Percentiles rank a stretch among this genome's conserved stretches.
phyloP scores from a whole-genome alignment of 352 stramenopile species.

The Globisporangium cederbergense region DNA sequence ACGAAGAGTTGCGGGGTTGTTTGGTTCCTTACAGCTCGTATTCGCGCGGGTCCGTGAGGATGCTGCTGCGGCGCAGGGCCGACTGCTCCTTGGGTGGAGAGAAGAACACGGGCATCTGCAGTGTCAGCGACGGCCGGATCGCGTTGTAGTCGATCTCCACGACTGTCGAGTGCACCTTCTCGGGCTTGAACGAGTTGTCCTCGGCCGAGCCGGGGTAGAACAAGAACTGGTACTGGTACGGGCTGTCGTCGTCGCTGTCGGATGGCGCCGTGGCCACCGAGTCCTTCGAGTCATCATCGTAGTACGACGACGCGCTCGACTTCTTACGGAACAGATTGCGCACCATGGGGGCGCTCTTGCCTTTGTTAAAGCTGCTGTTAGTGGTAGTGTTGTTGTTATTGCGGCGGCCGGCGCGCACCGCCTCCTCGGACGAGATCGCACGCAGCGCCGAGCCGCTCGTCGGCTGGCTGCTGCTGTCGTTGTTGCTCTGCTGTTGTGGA shows the following conservation, averaged over 20 bases:
- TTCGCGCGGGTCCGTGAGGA: slow-evolving; percentile 45
- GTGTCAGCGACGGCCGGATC: slow-evolving; percentile 50
- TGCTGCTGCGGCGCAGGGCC: slow-evolving; percentile 39
- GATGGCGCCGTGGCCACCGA: slow-evolving; percentile 25
- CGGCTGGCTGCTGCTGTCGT: background rate
- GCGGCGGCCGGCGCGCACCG: slow-evolving; percentile 5
- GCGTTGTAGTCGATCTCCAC: slow-evolving; percentile 42
- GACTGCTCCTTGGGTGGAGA: slow-evolving; percentile 31
- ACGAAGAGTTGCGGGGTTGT: background rate
- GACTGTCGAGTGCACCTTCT: slow-evolving; percentile 30
- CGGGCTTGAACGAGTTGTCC: slow-evolving; percentile 46
- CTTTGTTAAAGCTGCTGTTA: background rate
- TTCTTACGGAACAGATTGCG: slow-evolving; percentile 28
- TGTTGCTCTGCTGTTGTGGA: background rate
- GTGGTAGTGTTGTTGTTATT: background rate
- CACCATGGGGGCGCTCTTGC: slow-evolving; percentile 1
- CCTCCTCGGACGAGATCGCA: slow-evolving; percentile 27
- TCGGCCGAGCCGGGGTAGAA: slow-evolving; percentile 64
- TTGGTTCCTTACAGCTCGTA: slow-evolving; percentile 48
- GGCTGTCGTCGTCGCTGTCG: slow-evolving; percentile 23
- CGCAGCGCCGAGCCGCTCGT: slow-evolving; percentile 17
- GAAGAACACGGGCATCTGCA: slow-evolving; percentile 73
- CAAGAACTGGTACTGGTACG: slow-evolving; percentile 37
- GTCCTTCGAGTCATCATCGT: slow-evolving; percentile 22
- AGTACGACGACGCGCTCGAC: slow-evolving; percentile 24